Evolutionary conservation across 768 basidiomycete species (phyloP).

Genomic region (Kwoniella bestiolae): DNA sequence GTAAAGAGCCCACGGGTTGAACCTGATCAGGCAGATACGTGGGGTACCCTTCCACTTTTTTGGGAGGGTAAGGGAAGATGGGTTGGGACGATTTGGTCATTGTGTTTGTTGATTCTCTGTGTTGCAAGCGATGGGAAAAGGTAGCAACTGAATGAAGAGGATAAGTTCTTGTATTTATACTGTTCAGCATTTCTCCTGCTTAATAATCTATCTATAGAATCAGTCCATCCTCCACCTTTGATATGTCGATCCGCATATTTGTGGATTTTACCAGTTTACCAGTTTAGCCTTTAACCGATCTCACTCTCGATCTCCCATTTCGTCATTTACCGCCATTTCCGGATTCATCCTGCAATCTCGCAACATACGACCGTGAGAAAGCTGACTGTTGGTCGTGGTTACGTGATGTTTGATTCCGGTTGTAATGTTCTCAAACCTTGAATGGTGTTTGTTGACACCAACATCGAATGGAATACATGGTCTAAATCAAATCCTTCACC

Average conservation of each 20-base stretch:
- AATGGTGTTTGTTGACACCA: conserved; percentile 1
- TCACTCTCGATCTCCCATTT: neutral
- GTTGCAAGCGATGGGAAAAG: neutral
- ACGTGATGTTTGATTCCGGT: neutral
- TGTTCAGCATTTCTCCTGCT: neutral
- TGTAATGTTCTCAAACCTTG: conserved; percentile 10
- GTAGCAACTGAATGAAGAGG: neutral
- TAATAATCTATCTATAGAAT: neutral
- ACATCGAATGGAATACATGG: neutral
- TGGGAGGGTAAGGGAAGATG: conserved; percentile 17
- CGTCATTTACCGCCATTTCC: neutral
- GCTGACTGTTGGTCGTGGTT: no score
- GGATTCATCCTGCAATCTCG: neutral
- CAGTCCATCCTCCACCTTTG: neutral
- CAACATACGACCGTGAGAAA: neutral
- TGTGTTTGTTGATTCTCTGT: neutral
- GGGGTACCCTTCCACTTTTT: conserved; percentile 38
- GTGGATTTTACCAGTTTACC: neutral
- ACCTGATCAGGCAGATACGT: conserved; percentile 46
- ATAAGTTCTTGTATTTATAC: neutral
- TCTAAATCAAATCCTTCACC: neutral
- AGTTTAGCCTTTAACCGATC: neutral
- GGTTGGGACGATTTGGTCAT: conserved; percentile 8
- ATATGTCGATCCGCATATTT: neutral
- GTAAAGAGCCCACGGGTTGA: conserved; percentile 52